Evolutionary conservation across 139 green algal genomes (phyloP).

Genomic region (Axilococcus clingmanii): DNA sequence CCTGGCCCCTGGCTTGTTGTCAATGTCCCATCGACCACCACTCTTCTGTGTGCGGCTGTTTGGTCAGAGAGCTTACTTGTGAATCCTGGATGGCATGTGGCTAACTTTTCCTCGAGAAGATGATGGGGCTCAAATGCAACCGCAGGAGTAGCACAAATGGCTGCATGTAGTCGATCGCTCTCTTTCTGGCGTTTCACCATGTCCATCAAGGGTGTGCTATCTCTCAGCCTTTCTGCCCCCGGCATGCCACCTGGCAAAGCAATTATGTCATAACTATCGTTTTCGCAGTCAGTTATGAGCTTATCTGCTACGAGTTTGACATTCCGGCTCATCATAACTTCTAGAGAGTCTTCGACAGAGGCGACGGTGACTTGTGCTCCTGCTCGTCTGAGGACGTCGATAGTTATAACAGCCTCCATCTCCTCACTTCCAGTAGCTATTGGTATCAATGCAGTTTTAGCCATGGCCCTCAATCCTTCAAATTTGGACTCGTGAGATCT

Average conservation of each 20-base stretch:
- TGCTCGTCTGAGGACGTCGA: conserved; percentile 84
- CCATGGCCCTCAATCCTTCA: too few relatives aligned
- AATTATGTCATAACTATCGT: conserved; percentile 69
- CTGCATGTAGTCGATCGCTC: conserved; percentile 44
- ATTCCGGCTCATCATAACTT: conserved; percentile 50
- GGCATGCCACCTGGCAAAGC: conserved; percentile 87
- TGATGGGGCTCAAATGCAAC: conserved; percentile 76
- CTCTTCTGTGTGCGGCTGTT: conserved; percentile 48
- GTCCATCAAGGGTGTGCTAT: conserved; percentile 41
- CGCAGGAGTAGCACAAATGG: conserved; percentile 91
- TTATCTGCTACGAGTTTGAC: conserved; percentile 79
- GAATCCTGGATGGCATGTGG: conserved; percentile 88
- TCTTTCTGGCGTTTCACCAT: conserved; percentile 54
- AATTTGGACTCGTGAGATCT: too few relatives aligned
- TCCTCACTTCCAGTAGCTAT: conserved; percentile 80
- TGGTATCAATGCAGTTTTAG: conserved; percentile 68
- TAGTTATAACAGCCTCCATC: conserved; percentile 78
- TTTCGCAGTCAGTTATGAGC: conserved; percentile 33
- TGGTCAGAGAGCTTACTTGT: conserved; percentile 56
- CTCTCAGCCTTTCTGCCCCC: conserved; percentile 77
- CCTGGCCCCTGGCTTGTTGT: conserved; percentile 80
- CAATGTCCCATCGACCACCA: conserved; percentile 79
- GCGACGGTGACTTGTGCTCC: conserved; percentile 69
- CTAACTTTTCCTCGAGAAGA: conserved; percentile 58
- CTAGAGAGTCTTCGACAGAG: conserved; percentile 54